A percentile compares a stretch with the other conserved stretches of the same genome.
Evolutionary conservation across 352 stramenopile species (phyloP).

Genomic region (Phytophthora megakarya): DNA sequence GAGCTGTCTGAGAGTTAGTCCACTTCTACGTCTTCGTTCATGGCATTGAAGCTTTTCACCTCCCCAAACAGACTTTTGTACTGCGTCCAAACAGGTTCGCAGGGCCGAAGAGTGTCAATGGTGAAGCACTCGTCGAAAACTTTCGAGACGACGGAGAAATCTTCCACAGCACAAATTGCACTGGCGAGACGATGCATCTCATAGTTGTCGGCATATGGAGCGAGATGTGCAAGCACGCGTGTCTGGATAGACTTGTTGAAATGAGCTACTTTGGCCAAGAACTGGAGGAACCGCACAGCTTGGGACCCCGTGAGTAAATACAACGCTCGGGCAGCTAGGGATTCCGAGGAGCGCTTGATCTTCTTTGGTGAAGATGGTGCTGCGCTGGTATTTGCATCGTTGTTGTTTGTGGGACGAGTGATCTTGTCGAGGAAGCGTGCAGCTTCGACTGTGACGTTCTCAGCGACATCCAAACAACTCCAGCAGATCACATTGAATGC

Average conservation of each 20-base stretch:
- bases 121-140: constrained; percentile 52
- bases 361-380: background rate
- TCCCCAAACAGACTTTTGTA: constrained; percentile 58
- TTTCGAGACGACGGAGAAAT: constrained; percentile 40
- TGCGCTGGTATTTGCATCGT: background rate
- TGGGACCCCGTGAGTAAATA: constrained; percentile 63
- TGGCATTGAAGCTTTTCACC: constrained; percentile 28
- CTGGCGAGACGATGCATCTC: constrained; percentile 63
- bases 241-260: constrained; percentile 63
- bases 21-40: no score
- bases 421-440: constrained; percentile 65
- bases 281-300: constrained; percentile 68
- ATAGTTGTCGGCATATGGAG: constrained; percentile 43
- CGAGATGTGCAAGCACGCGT: constrained; percentile 49
- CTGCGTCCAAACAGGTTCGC: constrained; percentile 53
- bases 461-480: constrained; percentile 71
- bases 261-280: constrained; percentile 65
- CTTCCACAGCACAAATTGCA: constrained; percentile 49
- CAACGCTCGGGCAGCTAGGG: constrained; percentile 47
- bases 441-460: constrained; percentile 71
- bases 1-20: background rate
- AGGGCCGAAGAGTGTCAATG: constrained; percentile 18
- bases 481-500: constrained; percentile 69
- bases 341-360: constrained; percentile 2
- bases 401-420: constrained; percentile 30